Conservation (phyloP, 2,329 filamentous ascomycete genomes). For the Coniochaeta ligniaria region DNA sequence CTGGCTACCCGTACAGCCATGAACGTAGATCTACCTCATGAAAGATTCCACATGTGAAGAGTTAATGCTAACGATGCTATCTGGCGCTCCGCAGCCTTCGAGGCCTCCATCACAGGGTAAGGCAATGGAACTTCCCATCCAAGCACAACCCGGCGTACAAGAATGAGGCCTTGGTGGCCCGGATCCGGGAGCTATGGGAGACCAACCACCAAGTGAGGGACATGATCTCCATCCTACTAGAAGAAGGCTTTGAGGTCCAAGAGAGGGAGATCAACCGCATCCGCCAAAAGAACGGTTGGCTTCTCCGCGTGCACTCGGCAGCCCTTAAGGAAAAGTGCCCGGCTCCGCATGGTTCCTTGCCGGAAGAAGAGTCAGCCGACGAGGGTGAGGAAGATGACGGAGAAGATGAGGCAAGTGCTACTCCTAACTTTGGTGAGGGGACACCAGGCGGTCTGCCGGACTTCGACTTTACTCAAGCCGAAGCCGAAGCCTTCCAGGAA, state of each 20-base stretch:
- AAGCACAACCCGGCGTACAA: conserved; percentile 68
- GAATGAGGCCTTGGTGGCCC: conserved; percentile 57
- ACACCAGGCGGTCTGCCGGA: background rate
- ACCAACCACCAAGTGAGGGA: conserved; percentile 64
- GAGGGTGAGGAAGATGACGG: background rate
- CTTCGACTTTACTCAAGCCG: background rate
- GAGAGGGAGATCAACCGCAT: conserved; percentile 64
- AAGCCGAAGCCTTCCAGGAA: conserved; percentile 28
- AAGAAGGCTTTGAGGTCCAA: conserved; percentile 65
- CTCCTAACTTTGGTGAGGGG: background rate
- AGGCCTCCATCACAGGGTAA: conserved; percentile 42
- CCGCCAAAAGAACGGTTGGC: conserved; percentile 60
- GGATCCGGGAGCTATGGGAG: conserved; percentile 73
- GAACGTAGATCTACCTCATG: background rate
- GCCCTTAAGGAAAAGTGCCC: conserved; percentile 34
- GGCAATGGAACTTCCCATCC: conserved; percentile 70
- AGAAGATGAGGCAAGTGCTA: background rate
- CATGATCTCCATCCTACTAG: conserved; percentile 64
- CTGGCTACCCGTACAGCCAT: background rate
- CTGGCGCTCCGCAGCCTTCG: background rate
- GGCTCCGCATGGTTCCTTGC: background rate
- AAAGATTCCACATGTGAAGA: background rate
- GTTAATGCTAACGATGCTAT: background rate
- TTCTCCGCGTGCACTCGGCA: conserved; percentile 55
- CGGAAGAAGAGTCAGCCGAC: conserved; percentile 11